These are phyloP conservation scores for Plectosphaerella plurivora DNA, from an alignment of 2,329 filamentous ascomycete genomes.

Conservation along the genomic window DNA sequence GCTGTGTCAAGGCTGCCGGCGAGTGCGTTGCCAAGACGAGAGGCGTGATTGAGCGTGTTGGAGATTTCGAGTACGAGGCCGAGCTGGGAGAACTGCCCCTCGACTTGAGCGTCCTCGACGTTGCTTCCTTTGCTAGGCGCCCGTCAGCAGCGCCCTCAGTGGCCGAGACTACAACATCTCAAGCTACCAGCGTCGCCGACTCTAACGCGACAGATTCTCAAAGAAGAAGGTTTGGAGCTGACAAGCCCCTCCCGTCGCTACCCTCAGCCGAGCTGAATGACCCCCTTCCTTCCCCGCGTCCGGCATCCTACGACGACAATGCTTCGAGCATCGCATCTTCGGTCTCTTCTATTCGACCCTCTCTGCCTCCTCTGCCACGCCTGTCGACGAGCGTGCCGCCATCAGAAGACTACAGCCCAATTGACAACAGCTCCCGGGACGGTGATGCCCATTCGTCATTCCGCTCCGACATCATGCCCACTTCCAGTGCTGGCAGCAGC, in stretches of 20 bases:
- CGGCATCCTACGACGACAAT: slow-evolving; percentile 38
- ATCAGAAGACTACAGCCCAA: slow-evolving; percentile 43
- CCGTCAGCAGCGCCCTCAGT: slow-evolving; percentile 22
- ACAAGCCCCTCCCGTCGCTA: slow-evolving; percentile 68
- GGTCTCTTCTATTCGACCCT: slow-evolving; percentile 41
- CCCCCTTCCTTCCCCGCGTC: slow-evolving; percentile 35
- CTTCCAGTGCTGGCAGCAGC: slow-evolving; percentile 72
- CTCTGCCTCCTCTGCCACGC: slow-evolving; percentile 52
- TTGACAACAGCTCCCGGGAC: slow-evolving; percentile 42
- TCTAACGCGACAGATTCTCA: slow-evolving; percentile 29
- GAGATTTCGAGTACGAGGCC: slow-evolving; percentile 85
- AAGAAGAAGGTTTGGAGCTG: slow-evolving; percentile 38
- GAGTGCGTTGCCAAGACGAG: slow-evolving; percentile 88
- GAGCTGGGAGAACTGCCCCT: slow-evolving; percentile 52
- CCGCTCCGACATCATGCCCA: slow-evolving; percentile 65
- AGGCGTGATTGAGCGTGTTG: slow-evolving; percentile 78
- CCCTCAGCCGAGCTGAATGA: slow-evolving; percentile 31
- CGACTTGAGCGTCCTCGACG: slow-evolving; percentile 47
- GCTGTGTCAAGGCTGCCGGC: slow-evolving; percentile 83
- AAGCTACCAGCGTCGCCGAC: slow-evolving; percentile 32
- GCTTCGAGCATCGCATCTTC: slow-evolving; percentile 40
- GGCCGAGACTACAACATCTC: slow-evolving; percentile 25
- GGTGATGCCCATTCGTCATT: slow-evolving; percentile 47
- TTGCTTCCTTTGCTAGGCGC: slow-evolving; percentile 27
- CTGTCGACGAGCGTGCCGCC: slow-evolving; percentile 47